phyloP scores from a whole-genome alignment of 768 basidiomycete genomes.

The Trametes gibbosa region DNA sequence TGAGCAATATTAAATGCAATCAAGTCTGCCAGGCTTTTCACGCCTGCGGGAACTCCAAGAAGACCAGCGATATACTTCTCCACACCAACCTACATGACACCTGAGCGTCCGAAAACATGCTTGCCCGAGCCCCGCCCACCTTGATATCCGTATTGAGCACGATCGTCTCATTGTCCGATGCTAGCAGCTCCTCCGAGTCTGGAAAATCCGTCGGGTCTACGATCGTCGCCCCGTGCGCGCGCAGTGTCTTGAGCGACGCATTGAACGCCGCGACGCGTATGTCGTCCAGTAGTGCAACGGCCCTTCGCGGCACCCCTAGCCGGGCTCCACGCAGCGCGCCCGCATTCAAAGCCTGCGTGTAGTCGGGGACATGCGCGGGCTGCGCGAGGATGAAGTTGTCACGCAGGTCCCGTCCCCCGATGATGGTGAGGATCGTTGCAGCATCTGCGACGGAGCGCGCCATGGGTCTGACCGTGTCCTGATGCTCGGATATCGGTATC shows the following conservation, averaged over 20 bases:
- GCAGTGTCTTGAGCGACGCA: slow-evolving; percentile 36
- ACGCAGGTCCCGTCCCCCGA: slow-evolving; percentile 41
- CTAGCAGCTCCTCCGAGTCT: slow-evolving; percentile 45
- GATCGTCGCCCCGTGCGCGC: slow-evolving; percentile 44
- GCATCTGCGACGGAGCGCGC: slow-evolving; percentile 35
- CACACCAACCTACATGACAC: slow-evolving; percentile 47
- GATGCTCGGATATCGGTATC: slow-evolving; percentile 41
- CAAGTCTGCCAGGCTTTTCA: slow-evolving; percentile 51
- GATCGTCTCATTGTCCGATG: slow-evolving; percentile 49
- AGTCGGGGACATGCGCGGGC: slow-evolving; percentile 53
- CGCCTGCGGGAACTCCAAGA: slow-evolving; percentile 52
- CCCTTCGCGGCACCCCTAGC: slow-evolving; percentile 43
- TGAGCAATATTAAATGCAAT: slow-evolving; percentile 58
- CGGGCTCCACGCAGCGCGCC: slow-evolving; percentile 46
- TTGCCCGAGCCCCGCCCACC: slow-evolving; percentile 31
- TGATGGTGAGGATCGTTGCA: slow-evolving; percentile 36
- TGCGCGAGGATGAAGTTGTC: slow-evolving; percentile 42
- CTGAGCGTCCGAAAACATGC: background rate
- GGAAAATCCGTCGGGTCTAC: slow-evolving; percentile 65
- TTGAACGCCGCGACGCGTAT: slow-evolving; percentile 41
- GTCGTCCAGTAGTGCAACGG: slow-evolving; percentile 49
- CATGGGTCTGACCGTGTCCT: slow-evolving; percentile 39
- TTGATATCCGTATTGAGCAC: slow-evolving; percentile 59
- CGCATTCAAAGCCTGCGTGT: slow-evolving; percentile 46
- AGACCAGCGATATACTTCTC: slow-evolving; percentile 47